These are phyloP conservation scores for Cucurbita ficifolia DNA, from an alignment of 306 rosid species.

Conservation along the genomic window DNA sequence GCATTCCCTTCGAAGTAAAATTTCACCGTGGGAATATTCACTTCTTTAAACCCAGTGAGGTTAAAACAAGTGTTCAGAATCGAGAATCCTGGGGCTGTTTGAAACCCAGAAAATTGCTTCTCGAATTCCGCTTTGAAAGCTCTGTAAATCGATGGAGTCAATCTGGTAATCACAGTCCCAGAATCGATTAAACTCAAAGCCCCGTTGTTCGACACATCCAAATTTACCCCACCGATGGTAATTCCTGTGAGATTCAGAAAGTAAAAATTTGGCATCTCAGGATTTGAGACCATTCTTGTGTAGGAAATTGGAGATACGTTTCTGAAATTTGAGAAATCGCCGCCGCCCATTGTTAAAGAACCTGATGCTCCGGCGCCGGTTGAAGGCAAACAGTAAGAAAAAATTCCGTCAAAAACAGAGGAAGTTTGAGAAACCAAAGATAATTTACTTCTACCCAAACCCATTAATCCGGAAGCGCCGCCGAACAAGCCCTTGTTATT, in stretches of 20 bases:
- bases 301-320: constrained; percentile 55
- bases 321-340: constrained; percentile 36
- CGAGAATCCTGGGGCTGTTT: constrained; percentile 41
- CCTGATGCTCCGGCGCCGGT: constrained; percentile 45
- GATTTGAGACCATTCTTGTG: constrained; percentile 51
- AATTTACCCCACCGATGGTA: constrained; percentile 37
- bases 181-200: constrained; percentile 43
- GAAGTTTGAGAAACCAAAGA: constrained; percentile 60
- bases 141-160: constrained; percentile 48
- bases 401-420: constrained; percentile 50
- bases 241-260: constrained; percentile 59
- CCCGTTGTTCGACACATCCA: constrained; percentile 19
- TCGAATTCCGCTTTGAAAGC: constrained; percentile 52
- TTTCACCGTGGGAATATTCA: constrained; percentile 35
- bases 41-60: constrained; percentile 39
- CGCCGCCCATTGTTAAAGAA: constrained; percentile 48
- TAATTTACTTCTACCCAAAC: constrained; percentile 55
- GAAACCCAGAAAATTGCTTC: constrained; percentile 53
- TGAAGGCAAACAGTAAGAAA: constrained; percentile 79
- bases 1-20: constrained; percentile 51
- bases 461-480: constrained; percentile 66
- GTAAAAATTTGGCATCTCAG: constrained; percentile 44
- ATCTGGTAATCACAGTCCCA: constrained; percentile 69
- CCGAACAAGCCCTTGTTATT: constrained; percentile 73
- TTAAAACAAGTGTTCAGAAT: constrained; percentile 70